These are phyloP conservation scores for Euphorbia schlechtendalii DNA, from an alignment of 441 rosid species.

Conservation along the genomic window DNA sequence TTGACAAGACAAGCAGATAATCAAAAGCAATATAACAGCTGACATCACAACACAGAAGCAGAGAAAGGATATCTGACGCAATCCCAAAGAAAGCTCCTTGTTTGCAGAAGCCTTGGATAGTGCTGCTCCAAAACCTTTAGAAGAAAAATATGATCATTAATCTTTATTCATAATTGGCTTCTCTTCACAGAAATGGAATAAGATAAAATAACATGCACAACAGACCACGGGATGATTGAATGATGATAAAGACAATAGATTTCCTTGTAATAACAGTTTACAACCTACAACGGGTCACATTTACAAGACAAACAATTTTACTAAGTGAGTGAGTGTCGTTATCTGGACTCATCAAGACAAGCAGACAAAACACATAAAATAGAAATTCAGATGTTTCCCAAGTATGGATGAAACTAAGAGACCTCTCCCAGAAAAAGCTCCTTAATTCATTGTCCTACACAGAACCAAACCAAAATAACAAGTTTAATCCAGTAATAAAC, in stretches of 20 bases:
- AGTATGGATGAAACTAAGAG: background rate
- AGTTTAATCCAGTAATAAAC: no score
- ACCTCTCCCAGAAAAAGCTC: background rate
- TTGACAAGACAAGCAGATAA: background rate
- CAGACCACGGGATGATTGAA: background rate
- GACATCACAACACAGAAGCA: background rate
- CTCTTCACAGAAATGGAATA: background rate
- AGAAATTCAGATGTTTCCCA: background rate
- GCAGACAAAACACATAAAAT: background rate
- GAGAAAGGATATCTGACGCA: slow-evolving; percentile 91
- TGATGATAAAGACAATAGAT: background rate
- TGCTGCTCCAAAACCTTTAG: slow-evolving; percentile 79
- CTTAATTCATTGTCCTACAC: background rate
- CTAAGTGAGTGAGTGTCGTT: no score
- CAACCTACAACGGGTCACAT: background rate
- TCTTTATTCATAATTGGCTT: background rate
- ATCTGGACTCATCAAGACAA: background rate
- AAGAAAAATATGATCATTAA: background rate
- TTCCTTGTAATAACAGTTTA: background rate
- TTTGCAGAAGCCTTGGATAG: slow-evolving; percentile 75
- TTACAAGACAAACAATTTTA: background rate
- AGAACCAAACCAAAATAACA: background rate
- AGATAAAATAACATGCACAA: background rate
- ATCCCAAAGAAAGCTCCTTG: slow-evolving; percentile 61
- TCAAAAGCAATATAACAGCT: no score